A percentile compares a stretch with the other conserved stretches of the same genome.
These are phyloP conservation scores for Wickerhamiella azyma DNA, from an alignment of 805 yeast genomes.

Conservation along the genomic window DNA sequence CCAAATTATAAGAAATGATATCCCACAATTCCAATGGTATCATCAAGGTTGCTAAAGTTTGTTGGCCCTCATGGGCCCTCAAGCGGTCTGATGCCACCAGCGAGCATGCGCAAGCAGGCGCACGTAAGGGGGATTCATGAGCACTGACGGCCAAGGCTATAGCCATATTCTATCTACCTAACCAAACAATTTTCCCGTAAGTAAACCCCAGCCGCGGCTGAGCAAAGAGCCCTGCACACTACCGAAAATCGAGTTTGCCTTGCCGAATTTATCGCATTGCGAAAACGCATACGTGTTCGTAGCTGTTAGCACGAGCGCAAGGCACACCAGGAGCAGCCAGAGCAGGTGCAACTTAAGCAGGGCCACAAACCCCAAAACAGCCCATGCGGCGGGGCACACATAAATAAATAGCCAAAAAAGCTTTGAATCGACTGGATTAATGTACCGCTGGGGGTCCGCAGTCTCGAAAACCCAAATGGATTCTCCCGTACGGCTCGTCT, in stretches of 20 bases:
- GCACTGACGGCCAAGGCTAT: no score
- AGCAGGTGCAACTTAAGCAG: conserved; percentile 63
- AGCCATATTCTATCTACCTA: no score
- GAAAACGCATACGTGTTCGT: conserved; percentile 87
- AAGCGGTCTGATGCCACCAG: no score
- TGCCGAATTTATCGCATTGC: conserved; percentile 82
- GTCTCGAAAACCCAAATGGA: conserved; percentile 81
- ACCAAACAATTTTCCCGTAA: conserved; percentile 14
- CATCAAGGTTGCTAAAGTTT: background rate
- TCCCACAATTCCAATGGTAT: background rate
- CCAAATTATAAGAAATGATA: no score
- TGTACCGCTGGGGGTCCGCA: conserved; percentile 47
- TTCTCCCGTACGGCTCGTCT: conserved; percentile 48
- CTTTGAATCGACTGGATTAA: conserved; percentile 85
- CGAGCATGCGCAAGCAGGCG: no score
- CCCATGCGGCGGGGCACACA: conserved; percentile 64
- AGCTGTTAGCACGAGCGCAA: conserved; percentile 58
- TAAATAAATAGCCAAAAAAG: conserved; percentile 77
- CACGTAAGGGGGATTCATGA: no score
- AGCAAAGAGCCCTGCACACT: conserved; percentile 19
- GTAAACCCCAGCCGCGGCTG: conserved; percentile 11
- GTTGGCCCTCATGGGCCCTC: no score
- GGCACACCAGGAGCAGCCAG: conserved; percentile 30
- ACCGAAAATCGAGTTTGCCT: conserved; percentile 50
- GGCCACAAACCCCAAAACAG: conserved; percentile 59